Evolutionary conservation across 805 yeast species (phyloP), one percentile per base, ranked within the genome.

Genomic region (Candida sonorensis): DNA sequence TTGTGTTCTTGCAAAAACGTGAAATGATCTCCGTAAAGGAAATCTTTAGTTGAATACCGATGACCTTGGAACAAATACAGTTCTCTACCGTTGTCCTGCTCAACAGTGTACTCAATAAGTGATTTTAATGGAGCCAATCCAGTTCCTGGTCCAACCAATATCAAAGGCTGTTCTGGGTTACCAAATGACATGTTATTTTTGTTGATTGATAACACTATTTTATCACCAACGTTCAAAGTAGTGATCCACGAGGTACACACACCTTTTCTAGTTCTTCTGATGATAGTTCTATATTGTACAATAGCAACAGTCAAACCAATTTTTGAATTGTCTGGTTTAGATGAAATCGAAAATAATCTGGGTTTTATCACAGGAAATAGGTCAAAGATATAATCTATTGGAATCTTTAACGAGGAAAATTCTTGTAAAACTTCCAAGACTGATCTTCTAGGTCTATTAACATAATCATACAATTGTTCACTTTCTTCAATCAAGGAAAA

Each of bases 61-160:
- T 81, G 81, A 2, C 97, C 98, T 38, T 75, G 73, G 45, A 88
- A 84, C 17, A 90, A 54, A 26, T 67, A 59, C 25, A 81, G 48
- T 2, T 56, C 52, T 17, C 60, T 62, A 1, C 44, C 45, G 18
- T 31, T 25, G 5, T 31, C 17, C 25, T 37, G 34, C 1, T 40
- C 23, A 13, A 55, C 36, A 3, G 55, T 45, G 1, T 63, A 47
- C 26, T 72, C 72, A 10, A 90, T 67, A 25, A 88, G 48, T 1
- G 84, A 70, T 47, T 85, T 73, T 70, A 90, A 76, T 2, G 98
- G 98, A 0, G 99, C 98, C 9, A 92, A 66, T 2, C 99, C 99
- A 0, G 97, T 94, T 4, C 98, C 99, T 0, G 98, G 94, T 2
- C 90, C 81, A 4, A 90, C 67, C 71, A 90, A 63, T 3, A 92